Conservation (phyloP, 805 yeast species). For the Lipomyces mesembrius region DNA sequence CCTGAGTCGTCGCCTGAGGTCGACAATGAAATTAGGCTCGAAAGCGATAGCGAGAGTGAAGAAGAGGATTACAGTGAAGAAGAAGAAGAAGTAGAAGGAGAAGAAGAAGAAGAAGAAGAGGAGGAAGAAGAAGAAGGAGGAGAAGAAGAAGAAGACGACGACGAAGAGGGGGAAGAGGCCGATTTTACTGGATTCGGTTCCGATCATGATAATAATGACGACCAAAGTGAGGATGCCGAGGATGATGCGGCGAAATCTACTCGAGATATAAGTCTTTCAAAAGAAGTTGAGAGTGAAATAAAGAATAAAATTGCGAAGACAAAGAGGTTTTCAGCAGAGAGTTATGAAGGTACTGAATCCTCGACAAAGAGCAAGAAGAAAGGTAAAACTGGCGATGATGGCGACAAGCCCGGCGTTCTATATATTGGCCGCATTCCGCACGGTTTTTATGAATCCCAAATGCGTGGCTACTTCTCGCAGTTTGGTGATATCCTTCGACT, state of each 20-base stretch:
- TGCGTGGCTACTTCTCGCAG: conserved; percentile 81
- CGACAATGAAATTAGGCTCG: not conserved
- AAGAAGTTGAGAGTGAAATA: conserved; percentile 19
- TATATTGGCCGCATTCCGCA: conserved; percentile 92
- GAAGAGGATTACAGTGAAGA: conserved; percentile 6
- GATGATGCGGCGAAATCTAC: conserved; percentile 29
- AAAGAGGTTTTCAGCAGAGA: conserved; percentile 5
- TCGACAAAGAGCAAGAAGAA: conserved; percentile 23
- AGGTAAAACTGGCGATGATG: conserved; percentile 36
- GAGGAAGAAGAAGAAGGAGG: conserved; percentile 1
- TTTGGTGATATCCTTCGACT: conserved; percentile 84
- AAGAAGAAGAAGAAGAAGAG: conserved; percentile 7
- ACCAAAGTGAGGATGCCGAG: conserved; percentile 42
- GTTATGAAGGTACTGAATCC: conserved; percentile 19
- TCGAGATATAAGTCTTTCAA: conserved; percentile 24
- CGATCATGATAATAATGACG: conserved; percentile 40
- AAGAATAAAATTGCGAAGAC: conserved; percentile 12
- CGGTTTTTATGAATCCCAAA: conserved; percentile 79
- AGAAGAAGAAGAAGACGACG: not conserved
- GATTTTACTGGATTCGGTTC: conserved; percentile 15
- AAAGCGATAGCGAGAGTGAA: conserved; percentile 6
- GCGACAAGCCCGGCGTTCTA: conserved; percentile 51
- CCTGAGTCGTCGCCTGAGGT: not conserved
- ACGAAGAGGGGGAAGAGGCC: not conserved
- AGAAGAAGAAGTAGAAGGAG: not conserved